These are phyloP conservation scores for Macroventuria anomochaeta DNA, from an alignment of 2,329 filamentous ascomycete genomes.

Conservation along the genomic window DNA sequence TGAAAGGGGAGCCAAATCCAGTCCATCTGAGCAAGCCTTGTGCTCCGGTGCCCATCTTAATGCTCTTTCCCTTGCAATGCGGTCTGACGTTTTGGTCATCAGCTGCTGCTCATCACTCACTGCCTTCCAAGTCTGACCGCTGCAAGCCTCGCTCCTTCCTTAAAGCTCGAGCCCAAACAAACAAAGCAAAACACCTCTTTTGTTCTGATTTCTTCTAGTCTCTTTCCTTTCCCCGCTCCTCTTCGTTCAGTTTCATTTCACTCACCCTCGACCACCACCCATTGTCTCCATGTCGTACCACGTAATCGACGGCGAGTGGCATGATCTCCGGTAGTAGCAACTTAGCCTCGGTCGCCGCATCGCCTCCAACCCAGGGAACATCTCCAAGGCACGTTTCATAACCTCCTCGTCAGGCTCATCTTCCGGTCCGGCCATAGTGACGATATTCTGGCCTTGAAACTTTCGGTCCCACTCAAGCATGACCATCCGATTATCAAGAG, in stretches of 20 bases:
- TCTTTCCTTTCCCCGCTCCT: background rate
- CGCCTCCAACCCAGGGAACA: background rate
- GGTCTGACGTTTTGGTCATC: too few species aligned
- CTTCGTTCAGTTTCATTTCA: too few species aligned
- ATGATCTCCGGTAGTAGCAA: background rate
- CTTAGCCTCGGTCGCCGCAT: background rate
- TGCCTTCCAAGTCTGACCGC: too few species aligned
- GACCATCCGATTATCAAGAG: background rate
- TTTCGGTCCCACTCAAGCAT: background rate
- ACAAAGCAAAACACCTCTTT: background rate
- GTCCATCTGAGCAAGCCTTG: too few species aligned
- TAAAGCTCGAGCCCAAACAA: too few species aligned
- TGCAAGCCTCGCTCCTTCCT: too few species aligned
- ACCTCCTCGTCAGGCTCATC: background rate
- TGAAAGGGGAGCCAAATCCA: too few species aligned
- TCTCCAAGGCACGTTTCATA: background rate
- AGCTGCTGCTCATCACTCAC: too few species aligned
- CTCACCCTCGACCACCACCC: background rate
- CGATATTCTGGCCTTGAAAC: background rate
- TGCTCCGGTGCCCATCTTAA: too few species aligned
- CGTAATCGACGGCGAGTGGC: background rate
- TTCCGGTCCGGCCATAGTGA: background rate
- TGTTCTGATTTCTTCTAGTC: background rate
- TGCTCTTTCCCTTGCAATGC: too few species aligned
- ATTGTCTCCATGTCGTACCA: slow-evolving; percentile 5